Evolutionary conservation across 2,329 filamentous ascomycete genomes (phyloP).

Genomic region (Ophiostoma sp.): DNA sequence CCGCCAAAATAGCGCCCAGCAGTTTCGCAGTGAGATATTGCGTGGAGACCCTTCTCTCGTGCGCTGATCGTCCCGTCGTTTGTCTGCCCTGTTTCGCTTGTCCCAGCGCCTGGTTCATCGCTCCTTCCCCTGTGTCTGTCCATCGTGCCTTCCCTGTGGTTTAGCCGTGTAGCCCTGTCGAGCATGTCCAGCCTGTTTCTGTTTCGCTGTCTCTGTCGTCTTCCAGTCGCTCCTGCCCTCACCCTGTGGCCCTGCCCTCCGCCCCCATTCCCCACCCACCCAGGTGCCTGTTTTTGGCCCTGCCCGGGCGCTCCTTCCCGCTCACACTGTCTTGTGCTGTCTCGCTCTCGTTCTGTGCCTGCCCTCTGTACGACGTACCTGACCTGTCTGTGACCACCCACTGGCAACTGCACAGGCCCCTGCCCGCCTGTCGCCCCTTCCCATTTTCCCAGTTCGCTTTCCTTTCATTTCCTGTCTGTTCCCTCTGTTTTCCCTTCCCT

Average conservation of each 20-base stretch:
- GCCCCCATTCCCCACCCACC: slow-evolving; percentile 12
- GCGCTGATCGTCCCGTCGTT: slow-evolving; percentile 11
- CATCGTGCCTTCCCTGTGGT: background rate
- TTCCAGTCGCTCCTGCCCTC: background rate
- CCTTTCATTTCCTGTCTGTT: background rate
- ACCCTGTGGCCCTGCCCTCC: background rate
- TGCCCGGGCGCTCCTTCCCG: slow-evolving; percentile 16
- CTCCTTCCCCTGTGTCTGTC: background rate
- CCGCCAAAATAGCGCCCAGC: slow-evolving; percentile 14
- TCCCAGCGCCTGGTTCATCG: background rate
- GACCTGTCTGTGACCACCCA: too few relatives aligned
- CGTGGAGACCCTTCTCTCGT: background rate
- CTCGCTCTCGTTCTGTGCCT: background rate
- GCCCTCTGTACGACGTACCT: too few relatives aligned
- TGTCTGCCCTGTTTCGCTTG: background rate
- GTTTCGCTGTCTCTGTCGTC: background rate
- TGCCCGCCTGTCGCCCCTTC: slow-evolving; percentile 8
- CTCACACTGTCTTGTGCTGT: slow-evolving; percentile 10
- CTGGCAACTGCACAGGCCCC: background rate
- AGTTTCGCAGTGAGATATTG: slow-evolving; percentile 1
- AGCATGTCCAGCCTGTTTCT: background rate
- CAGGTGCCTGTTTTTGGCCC: slow-evolving; percentile 9
- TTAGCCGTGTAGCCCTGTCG: slow-evolving; percentile 9
- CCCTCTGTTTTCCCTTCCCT: slow-evolving; percentile 4
- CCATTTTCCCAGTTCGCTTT: slow-evolving; percentile 2